Conservation (phyloP, 768 basidiomycete species). For the Paxillus rubicundulus region DNA sequence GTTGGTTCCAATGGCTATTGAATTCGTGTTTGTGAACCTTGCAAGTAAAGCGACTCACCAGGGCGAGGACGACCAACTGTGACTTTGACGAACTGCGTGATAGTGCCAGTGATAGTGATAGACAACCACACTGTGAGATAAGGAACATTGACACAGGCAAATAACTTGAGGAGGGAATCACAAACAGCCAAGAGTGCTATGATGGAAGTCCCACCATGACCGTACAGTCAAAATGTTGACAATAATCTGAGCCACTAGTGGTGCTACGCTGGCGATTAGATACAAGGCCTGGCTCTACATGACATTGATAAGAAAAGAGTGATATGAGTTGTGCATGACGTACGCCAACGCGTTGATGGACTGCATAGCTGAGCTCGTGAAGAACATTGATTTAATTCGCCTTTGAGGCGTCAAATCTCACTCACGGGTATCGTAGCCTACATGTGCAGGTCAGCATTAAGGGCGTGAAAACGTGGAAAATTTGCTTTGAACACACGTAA, state of each 20-base stretch:
- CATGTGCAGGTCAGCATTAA: constrained; percentile 14
- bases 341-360: constrained; percentile 61
- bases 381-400: neutral
- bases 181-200: constrained; percentile 41
- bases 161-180: neutral
- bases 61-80: constrained; percentile 89
- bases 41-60: constrained; percentile 38
- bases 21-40: neutral
- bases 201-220: constrained; percentile 88
- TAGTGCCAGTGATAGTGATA: constrained; percentile 67
- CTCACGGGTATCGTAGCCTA: constrained; percentile 41
- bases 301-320: neutral
- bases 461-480: neutral
- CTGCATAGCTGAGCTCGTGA: constrained; percentile 47
- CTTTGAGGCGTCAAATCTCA: neutral
- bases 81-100: constrained; percentile 82
- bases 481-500: constrained; percentile 49
- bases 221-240: constrained; percentile 71
- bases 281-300: constrained; percentile 39
- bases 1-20: neutral
- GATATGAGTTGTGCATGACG: constrained; percentile 30
- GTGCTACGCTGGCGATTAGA: constrained; percentile 49
- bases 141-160: neutral
- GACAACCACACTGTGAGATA: constrained; percentile 56
- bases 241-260: constrained; percentile 61